phyloP scores from a whole-genome alignment of 495 filamentous ascomycete species.

The Talaromyces wortmannii region DNA sequence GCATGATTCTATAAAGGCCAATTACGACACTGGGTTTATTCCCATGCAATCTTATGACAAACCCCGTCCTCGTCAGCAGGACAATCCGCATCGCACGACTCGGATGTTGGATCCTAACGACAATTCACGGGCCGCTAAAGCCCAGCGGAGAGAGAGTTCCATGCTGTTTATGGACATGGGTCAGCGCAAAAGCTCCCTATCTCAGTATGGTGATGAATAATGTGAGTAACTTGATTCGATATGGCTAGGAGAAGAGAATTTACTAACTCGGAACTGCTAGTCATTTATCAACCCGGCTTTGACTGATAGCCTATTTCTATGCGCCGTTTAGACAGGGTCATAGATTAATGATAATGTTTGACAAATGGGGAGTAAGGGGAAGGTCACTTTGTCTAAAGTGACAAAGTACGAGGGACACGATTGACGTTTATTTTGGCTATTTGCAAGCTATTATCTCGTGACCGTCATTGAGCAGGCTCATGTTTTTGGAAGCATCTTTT shows the following conservation, averaged over 20 bases:
- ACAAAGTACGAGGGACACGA: background rate
- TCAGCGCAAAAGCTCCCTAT: constrained; percentile 16
- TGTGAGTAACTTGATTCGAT: constrained; percentile 10
- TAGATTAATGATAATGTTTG: too few relatives aligned
- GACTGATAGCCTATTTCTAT: constrained; percentile 4
- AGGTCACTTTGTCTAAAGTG: background rate
- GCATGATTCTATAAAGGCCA: constrained; percentile 18
- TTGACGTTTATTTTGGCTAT: background rate
- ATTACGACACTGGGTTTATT: constrained; percentile 53
- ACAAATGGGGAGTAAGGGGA: background rate
- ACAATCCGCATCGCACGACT: constrained; percentile 23
- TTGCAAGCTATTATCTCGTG: background rate
- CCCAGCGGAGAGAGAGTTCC: constrained; percentile 52
- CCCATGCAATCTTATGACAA: constrained; percentile 54
- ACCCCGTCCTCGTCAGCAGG: constrained; percentile 15
- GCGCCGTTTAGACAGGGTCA: background rate
- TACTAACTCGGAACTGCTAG: background rate
- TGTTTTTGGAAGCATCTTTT: background rate
- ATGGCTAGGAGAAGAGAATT: background rate
- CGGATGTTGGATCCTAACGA: constrained; percentile 34
- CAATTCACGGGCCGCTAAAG: constrained; percentile 33
- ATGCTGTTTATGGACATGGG: constrained; percentile 47
- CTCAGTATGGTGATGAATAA: constrained; percentile 13
- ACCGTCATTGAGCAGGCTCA: background rate
- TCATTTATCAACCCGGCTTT: constrained; percentile 6